These are phyloP conservation scores for Cornus kousa DNA, from an alignment of 148 eudicot species.

Conservation along the genomic window DNA sequence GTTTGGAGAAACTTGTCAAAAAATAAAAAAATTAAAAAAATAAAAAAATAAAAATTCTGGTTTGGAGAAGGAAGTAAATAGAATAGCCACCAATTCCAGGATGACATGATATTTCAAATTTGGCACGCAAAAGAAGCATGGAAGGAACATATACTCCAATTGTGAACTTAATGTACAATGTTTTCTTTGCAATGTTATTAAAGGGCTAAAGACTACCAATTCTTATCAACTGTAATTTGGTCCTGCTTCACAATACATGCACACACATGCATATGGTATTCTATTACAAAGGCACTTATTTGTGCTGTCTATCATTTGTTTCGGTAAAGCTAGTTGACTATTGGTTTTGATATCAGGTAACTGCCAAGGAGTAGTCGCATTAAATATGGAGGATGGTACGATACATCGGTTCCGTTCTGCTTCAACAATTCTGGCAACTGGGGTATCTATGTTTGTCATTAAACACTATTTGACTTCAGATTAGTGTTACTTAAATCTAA, in stretches of 20 bases:
- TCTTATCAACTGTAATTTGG: neutral
- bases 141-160: neutral
- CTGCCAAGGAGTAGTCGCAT: slow-evolving; percentile 96
- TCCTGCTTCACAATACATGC: neutral
- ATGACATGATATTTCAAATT: neutral
- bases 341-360: slow-evolving; percentile 46
- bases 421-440: slow-evolving; percentile 92
- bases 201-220: neutral
- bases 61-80: neutral
- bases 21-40: neutral
- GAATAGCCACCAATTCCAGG: neutral
- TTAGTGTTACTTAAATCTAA: neutral
- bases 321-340: neutral
- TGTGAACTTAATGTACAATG: neutral
- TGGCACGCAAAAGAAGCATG: neutral
- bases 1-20: neutral
- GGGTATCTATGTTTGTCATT: slow-evolving; percentile 50
- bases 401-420: slow-evolving; percentile 81
- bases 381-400: slow-evolving; percentile 97
- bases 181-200: neutral
- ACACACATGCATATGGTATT: neutral
- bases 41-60: neutral
- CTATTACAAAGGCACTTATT: neutral
- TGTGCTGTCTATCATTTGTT: neutral
- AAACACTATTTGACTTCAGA: slow-evolving; percentile 1